Percentiles rank a stretch among this genome's conserved stretches.
Evolutionary conservation across 768 basidiomycete species (phyloP).

Genomic region (Lentinus tigrinus): DNA sequence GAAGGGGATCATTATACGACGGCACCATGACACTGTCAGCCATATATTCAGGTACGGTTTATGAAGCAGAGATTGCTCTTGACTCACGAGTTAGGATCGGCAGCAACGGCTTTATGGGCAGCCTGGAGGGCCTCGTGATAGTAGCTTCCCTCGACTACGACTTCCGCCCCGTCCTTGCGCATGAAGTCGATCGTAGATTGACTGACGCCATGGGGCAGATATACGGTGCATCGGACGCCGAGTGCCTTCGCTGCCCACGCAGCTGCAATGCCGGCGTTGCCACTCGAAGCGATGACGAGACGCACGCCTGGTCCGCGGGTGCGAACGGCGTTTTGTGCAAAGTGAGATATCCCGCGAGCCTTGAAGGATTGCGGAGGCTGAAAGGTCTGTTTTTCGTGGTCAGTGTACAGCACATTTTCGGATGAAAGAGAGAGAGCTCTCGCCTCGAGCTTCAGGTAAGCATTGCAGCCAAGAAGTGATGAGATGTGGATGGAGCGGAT

Average conservation of each 20-base stretch:
- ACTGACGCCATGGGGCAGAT: constrained; percentile 55
- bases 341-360: constrained; percentile 66
- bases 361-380: constrained; percentile 80
- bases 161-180: constrained; percentile 51
- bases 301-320: constrained; percentile 55
- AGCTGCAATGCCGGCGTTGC: constrained; percentile 78
- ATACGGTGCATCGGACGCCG: constrained; percentile 62
- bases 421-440: constrained; percentile 10
- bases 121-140: constrained; percentile 57
- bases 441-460: constrained; percentile 76
- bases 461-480: constrained; percentile 44
- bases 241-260: constrained; percentile 61
- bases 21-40: constrained; percentile 59
- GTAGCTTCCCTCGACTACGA: constrained; percentile 54
- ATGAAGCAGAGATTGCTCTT: not conserved
- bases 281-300: constrained; percentile 69
- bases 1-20: constrained; percentile 63
- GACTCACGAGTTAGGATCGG: constrained; percentile 54
- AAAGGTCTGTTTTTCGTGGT: constrained; percentile 47
- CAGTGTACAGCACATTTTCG: not conserved
- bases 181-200: constrained; percentile 50
- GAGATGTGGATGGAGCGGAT: constrained; percentile 62
- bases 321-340: constrained; percentile 50
- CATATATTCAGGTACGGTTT: not conserved
- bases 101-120: constrained; percentile 45